A percentile compares a stretch with the other conserved stretches of the same genome.
phyloP scores from a whole-genome alignment of 192 early-diverging fungal genomes.

The Coemansia sp. region DNA sequence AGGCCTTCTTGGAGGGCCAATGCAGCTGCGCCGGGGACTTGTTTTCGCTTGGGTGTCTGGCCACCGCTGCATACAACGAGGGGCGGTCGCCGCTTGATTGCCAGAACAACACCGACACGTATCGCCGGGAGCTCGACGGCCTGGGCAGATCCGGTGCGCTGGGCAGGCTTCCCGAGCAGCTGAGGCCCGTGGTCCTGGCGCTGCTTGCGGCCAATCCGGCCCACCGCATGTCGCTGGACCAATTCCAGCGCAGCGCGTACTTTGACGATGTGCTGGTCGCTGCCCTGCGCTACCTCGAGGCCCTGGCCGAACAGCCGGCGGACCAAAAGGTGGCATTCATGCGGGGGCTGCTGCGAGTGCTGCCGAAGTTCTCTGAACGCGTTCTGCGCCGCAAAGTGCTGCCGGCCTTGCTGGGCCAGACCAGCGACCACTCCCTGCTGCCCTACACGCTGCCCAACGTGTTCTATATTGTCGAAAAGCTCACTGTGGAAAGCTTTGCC shows the following conservation, averaged over 20 bases:
- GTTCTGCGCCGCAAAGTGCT: constrained; percentile 70
- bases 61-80: constrained; percentile 62
- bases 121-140: constrained; percentile 53
- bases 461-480: constrained; percentile 63
- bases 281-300: constrained; percentile 74
- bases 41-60: constrained; percentile 77
- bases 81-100: constrained; percentile 61
- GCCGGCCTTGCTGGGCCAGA: constrained; percentile 62
- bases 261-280: constrained; percentile 79
- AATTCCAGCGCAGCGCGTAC: constrained; percentile 65
- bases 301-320: constrained; percentile 69
- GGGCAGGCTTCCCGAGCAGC: constrained; percentile 52
- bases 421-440: constrained; percentile 69
- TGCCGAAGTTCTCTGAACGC: constrained; percentile 68
- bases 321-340: constrained; percentile 78
- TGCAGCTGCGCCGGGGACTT: constrained; percentile 60
- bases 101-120: constrained; percentile 63
- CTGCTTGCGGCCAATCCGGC: constrained; percentile 56
- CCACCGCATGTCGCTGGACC: constrained; percentile 55
- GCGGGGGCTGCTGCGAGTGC: constrained; percentile 64
- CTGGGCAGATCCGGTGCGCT: constrained; percentile 30
- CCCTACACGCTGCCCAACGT: constrained; percentile 74
- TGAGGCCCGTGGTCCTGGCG: constrained; percentile 48
- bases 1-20: constrained; percentile 60
- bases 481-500: constrained; percentile 60